A percentile compares a stretch with the other conserved stretches of the same genome.
Evolutionary conservation across 2,329 filamentous ascomycete species (phyloP).

Genomic region (Fusarium avenaceum): DNA sequence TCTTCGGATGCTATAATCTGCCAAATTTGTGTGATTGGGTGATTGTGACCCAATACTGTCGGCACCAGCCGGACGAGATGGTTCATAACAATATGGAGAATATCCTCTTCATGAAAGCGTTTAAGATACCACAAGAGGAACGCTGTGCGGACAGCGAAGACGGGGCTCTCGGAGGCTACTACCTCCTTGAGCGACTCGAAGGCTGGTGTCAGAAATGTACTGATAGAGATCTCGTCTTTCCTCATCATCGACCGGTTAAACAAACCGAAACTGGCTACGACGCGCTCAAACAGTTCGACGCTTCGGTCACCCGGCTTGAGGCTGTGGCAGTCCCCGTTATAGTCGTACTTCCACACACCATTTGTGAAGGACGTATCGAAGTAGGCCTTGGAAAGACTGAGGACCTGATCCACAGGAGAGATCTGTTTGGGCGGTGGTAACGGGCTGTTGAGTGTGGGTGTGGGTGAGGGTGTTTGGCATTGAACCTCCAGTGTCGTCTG

Average conservation of each 20-base stretch:
- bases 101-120: slow-evolving; percentile 52
- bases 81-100: slow-evolving; percentile 52
- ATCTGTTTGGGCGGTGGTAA: slow-evolving; percentile 44
- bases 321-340: slow-evolving; percentile 50
- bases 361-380: slow-evolving; percentile 50
- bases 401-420: slow-evolving; percentile 46
- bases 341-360: slow-evolving; percentile 51
- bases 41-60: slow-evolving; percentile 49
- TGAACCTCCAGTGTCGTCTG: slow-evolving; percentile 53
- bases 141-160: slow-evolving; percentile 52
- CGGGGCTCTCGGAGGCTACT: slow-evolving; percentile 52
- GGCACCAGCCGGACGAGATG: slow-evolving; percentile 51
- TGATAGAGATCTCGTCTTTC: slow-evolving; percentile 52
- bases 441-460: slow-evolving; percentile 39
- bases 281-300: slow-evolving; percentile 54
- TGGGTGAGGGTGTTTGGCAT: slow-evolving; percentile 51
- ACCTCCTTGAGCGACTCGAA: slow-evolving; percentile 55
- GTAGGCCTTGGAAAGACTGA: slow-evolving; percentile 50
- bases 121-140: slow-evolving; percentile 56
- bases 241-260: slow-evolving; percentile 53
- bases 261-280: slow-evolving; percentile 53
- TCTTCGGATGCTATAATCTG: slow-evolving; percentile 49
- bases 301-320: slow-evolving; percentile 48
- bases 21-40: slow-evolving; percentile 53
- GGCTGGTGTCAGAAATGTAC: slow-evolving; percentile 51